These are phyloP conservation scores for Geosmithia putterillii DNA, from an alignment of 2,329 filamentous ascomycete species.

Conservation along the genomic window DNA sequence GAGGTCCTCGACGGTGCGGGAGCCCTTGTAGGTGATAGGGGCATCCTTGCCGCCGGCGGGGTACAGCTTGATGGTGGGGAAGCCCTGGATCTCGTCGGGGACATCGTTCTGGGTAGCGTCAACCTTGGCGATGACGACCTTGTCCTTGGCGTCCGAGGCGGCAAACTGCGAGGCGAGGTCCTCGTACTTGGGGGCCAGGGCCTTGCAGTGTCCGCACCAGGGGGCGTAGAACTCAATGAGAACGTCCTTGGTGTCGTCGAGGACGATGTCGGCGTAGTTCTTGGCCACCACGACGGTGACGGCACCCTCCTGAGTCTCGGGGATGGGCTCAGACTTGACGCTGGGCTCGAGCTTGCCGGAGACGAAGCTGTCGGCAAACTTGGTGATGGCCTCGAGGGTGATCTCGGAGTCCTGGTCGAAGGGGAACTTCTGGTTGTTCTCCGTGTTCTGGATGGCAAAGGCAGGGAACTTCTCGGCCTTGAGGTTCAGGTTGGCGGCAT, in stretches of 20 bases:
- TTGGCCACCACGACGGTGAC: slow-evolving; percentile 86
- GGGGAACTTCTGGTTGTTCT: slow-evolving; percentile 96
- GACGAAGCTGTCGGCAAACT: slow-evolving; percentile 77
- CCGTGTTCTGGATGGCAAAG: slow-evolving; percentile 92
- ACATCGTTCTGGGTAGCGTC: slow-evolving; percentile 95
- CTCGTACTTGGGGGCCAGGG: slow-evolving; percentile 90
- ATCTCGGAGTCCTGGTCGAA: slow-evolving; percentile 77
- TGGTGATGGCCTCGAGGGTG: slow-evolving; percentile 54
- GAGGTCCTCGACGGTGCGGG: slow-evolving; percentile 83
- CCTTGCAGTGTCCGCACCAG: slow-evolving; percentile 99
- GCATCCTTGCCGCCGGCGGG: slow-evolving; percentile 76
- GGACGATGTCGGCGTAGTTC: slow-evolving; percentile 82
- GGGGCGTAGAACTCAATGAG: slow-evolving; percentile 97
- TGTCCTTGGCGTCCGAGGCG: slow-evolving; percentile 66
- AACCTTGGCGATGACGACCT: slow-evolving; percentile 92
- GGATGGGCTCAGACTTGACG: slow-evolving; percentile 97
- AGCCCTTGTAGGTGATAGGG: slow-evolving; percentile 77
- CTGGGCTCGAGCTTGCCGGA: slow-evolving; percentile 85
- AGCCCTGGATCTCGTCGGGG: slow-evolving; percentile 90
- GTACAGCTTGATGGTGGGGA: slow-evolving; percentile 99
- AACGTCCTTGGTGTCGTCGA: slow-evolving; percentile 93
- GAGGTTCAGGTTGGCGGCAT: slow-evolving; percentile 94
- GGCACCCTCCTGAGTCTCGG: slow-evolving; percentile 82
- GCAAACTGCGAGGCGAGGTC: slow-evolving; percentile 71
- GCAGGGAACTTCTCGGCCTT: slow-evolving; percentile 90